phyloP scores from a whole-genome alignment of 768 basidiomycete species.

The Antrodiella citrinella region DNA sequence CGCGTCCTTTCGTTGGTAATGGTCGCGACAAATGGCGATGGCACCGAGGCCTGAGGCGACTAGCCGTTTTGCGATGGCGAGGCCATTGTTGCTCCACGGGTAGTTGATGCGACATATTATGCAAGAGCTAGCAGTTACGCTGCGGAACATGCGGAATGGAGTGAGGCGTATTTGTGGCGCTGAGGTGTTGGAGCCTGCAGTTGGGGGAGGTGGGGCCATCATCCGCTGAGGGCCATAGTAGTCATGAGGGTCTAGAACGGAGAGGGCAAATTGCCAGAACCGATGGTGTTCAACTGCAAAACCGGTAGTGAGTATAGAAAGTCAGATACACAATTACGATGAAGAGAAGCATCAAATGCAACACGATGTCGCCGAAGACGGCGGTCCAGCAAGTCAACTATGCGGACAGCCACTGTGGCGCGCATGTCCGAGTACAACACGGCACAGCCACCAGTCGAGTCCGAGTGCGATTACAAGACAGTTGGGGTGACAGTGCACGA shows the following conservation, averaged over 20 bases:
- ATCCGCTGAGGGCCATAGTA: slow-evolving; percentile 40
- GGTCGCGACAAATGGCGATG: slow-evolving; percentile 54
- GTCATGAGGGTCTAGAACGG: slow-evolving; percentile 56
- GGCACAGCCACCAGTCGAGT: too few relatives aligned
- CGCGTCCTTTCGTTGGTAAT: slow-evolving; percentile 38
- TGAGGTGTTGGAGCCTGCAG: slow-evolving; percentile 16
- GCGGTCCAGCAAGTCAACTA: too few relatives aligned
- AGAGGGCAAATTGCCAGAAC: slow-evolving; percentile 62
- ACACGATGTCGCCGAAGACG: too few relatives aligned
- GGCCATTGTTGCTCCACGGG: slow-evolving; percentile 42
- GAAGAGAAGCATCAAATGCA: too few relatives aligned
- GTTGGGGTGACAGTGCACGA: too few relatives aligned
- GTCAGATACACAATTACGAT: slow-evolving; percentile 3
- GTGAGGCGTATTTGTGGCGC: slow-evolving; percentile 22
- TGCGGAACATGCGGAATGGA: slow-evolving; percentile 55
- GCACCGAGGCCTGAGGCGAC: slow-evolving; percentile 35
- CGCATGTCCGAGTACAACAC: too few relatives aligned
- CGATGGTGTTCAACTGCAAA: slow-evolving; percentile 55
- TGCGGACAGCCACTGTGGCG: too few relatives aligned
- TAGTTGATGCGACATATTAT: slow-evolving; percentile 63
- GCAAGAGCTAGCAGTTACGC: slow-evolving; percentile 48
- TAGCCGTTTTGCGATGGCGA: slow-evolving; percentile 41
- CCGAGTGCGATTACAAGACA: too few relatives aligned
- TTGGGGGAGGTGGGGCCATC: slow-evolving; percentile 24
- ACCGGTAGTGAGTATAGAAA: not conserved